Conservation (phyloP, 2,329 filamentous ascomycete species). For the Coccinonectria pachysandricola region DNA sequence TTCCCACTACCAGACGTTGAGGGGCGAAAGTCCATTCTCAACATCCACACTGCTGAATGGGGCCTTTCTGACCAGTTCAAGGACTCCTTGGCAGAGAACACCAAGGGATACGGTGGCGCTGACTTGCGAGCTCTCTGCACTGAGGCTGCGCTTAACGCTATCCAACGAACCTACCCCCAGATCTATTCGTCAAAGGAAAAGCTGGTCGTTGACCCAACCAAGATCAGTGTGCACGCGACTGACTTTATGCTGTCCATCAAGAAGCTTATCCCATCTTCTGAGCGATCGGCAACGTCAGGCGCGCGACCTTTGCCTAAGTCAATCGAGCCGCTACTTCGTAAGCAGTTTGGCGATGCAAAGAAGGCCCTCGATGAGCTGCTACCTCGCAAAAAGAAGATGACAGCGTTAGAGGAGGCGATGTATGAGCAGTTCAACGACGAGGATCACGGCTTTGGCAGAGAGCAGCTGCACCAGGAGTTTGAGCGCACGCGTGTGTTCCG, state of each 20-base stretch:
- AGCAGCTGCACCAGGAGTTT: slow-evolving; percentile 67
- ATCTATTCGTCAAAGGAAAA: slow-evolving; percentile 90
- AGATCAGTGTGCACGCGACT: slow-evolving; percentile 78
- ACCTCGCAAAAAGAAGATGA: slow-evolving; percentile 75
- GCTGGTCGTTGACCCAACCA: slow-evolving; percentile 73
- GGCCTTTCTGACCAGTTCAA: slow-evolving; percentile 73
- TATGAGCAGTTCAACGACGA: slow-evolving; percentile 76
- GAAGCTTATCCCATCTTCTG: slow-evolving; percentile 91
- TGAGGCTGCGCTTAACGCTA: slow-evolving; percentile 88
- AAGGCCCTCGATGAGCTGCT: slow-evolving; percentile 62
- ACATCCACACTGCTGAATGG: slow-evolving; percentile 95
- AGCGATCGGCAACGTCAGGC: slow-evolving; percentile 76
- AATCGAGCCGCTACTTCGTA: slow-evolving; percentile 70
- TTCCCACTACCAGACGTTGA: slow-evolving; percentile 81
- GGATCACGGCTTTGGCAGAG: slow-evolving; percentile 75
- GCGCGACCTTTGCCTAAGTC: slow-evolving; percentile 70
- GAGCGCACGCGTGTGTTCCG: slow-evolving; percentile 81
- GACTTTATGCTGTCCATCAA: slow-evolving; percentile 97
- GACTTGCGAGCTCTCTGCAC: slow-evolving; percentile 91
- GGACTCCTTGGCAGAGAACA: slow-evolving; percentile 70
- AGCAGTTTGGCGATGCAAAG: slow-evolving; percentile 61
- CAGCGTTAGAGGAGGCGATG: slow-evolving; percentile 87
- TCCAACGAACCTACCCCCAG: slow-evolving; percentile 91
- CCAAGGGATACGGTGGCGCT: slow-evolving; percentile 93
- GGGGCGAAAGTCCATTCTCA: slow-evolving; percentile 74